Evolutionary conservation across 805 yeast genomes (phyloP).

Genomic region (Martiniozyma abietophila): DNA sequence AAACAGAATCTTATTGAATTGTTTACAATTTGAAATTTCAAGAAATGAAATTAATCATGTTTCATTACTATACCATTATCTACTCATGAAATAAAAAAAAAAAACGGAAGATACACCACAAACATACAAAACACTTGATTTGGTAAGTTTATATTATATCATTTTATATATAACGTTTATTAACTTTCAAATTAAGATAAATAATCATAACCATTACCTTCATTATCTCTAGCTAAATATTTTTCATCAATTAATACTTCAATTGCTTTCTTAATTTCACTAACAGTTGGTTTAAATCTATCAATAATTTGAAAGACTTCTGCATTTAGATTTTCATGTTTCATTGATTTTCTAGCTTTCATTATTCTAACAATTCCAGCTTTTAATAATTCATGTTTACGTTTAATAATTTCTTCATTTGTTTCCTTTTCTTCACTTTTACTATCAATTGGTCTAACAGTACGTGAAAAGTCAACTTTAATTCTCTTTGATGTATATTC

Average conservation of each 20-base stretch:
- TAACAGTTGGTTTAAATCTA: constrained; percentile 76
- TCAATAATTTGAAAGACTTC: constrained; percentile 83
- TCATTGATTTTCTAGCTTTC: constrained; percentile 81
- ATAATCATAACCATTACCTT: constrained; percentile 65
- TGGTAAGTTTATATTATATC: background rate
- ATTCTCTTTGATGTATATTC: constrained; percentile 82
- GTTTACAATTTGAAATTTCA: no score
- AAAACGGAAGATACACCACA: background rate
- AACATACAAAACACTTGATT: no score
- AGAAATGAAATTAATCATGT: background rate
- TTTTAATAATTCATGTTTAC: constrained; percentile 57
- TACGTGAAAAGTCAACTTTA: constrained; percentile 59
- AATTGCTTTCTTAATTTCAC: constrained; percentile 81
- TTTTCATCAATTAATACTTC: constrained; percentile 80
- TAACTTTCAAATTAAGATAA: constrained; percentile 51
- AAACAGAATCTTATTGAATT: no score
- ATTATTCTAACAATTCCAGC: constrained; percentile 94
- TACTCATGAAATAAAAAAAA: background rate
- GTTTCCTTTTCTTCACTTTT: constrained; percentile 72
- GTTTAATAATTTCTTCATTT: constrained; percentile 61
- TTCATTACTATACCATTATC: background rate
- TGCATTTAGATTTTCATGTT: constrained; percentile 72
- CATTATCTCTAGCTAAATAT: constrained; percentile 68
- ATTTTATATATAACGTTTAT: no score
- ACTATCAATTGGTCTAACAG: constrained; percentile 39